phyloP scores from a whole-genome alignment of 2,329 filamentous ascomycete genomes.

The Microsporum ferrugineum region DNA sequence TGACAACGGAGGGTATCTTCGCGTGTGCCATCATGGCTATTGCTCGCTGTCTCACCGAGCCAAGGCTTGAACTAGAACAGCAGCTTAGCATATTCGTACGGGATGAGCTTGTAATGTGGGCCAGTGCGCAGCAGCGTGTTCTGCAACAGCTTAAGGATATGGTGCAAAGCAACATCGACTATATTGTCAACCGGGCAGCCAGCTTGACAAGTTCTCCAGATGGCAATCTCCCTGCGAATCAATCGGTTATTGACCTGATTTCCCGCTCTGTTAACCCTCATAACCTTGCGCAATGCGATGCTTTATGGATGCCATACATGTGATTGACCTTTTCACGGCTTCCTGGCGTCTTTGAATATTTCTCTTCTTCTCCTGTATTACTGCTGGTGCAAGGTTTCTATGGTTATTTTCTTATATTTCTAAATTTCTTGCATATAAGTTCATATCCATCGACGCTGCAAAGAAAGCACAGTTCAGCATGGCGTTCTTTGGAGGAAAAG shows the following conservation, averaged over 20 bases:
- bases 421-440: constrained; percentile 6
- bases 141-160: constrained; percentile 58
- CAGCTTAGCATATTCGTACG: constrained; percentile 89
- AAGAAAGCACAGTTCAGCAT: not conserved
- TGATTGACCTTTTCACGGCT: not conserved
- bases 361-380: constrained; percentile 1
- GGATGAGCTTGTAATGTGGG: constrained; percentile 98
- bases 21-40: constrained; percentile 94
- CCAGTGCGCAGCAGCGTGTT: constrained; percentile 63
- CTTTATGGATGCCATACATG: constrained; percentile 94
- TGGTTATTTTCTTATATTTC: not conserved
- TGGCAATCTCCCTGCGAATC: constrained; percentile 78
- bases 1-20: constrained; percentile 93
- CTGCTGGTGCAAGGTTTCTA: not conserved
- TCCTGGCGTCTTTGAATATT: constrained; percentile 28
- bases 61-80: constrained; percentile 72
- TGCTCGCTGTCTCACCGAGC: constrained; percentile 82
- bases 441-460: not conserved
- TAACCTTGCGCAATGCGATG: constrained; percentile 77
- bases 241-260: constrained; percentile 91
- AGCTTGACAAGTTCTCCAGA: constrained; percentile 68
- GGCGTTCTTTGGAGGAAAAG: constrained; percentile 4
- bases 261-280: constrained; percentile 86
- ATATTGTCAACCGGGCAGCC: constrained; percentile 81
- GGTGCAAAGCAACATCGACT: constrained; percentile 76